Conservation (phyloP, 2,329 filamentous ascomycete species). For the Beauveria brongniartii region DNA sequence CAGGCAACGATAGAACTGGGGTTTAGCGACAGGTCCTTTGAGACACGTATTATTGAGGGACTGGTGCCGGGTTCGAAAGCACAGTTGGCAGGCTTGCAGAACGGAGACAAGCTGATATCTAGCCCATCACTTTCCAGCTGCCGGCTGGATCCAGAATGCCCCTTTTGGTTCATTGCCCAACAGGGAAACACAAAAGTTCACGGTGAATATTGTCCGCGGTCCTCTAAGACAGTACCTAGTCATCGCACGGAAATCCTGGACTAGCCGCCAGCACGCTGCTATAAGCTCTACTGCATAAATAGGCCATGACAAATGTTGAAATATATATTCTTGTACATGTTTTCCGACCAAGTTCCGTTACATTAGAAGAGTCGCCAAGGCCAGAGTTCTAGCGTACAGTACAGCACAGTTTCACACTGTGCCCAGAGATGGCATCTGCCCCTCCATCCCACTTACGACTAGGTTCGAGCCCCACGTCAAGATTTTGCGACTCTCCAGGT, state of each 20-base stretch:
- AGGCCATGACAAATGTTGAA: background rate
- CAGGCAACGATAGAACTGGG: background rate
- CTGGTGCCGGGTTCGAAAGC: background rate
- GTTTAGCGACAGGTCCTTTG: background rate
- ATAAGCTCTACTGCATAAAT: background rate
- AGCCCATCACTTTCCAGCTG: background rate
- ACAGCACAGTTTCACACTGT: background rate
- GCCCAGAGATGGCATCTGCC: background rate
- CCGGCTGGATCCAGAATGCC: background rate
- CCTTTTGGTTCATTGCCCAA: background rate
- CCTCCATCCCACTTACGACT: slow-evolving; percentile 8
- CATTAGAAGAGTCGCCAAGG: too few relatives aligned
- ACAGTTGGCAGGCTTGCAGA: background rate
- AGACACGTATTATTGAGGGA: background rate
- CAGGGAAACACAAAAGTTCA: background rate
- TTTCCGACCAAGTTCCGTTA: too few relatives aligned
- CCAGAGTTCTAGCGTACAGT: background rate
- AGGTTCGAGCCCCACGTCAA: slow-evolving; percentile 9
- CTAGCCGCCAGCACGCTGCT: background rate
- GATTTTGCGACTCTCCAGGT: slow-evolving; percentile 3
- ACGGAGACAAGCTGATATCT: background rate
- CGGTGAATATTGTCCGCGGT: background rate
- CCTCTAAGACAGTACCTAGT: background rate
- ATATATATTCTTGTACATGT: background rate
- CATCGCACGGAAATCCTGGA: background rate